phyloP scores from a whole-genome alignment of 2,329 filamentous ascomycete species.

The Thielaviopsis musarum region DNA sequence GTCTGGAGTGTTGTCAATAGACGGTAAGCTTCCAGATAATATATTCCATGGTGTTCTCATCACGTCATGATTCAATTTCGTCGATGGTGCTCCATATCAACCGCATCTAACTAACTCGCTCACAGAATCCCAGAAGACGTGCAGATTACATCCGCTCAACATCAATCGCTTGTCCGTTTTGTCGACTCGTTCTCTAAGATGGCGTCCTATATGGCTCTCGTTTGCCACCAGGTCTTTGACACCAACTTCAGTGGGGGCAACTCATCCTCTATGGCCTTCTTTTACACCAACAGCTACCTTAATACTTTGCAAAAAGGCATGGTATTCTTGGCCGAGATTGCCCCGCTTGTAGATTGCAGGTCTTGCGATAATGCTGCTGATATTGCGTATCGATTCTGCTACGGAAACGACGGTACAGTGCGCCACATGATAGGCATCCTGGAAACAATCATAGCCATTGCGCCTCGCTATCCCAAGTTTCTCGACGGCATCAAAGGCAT shows the following conservation, averaged over 20 bases:
- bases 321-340: background rate
- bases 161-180: background rate
- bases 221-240: background rate
- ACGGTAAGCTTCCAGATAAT: background rate
- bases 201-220: background rate
- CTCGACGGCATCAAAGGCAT: background rate
- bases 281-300: background rate
- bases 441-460: background rate
- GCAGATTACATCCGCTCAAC: background rate
- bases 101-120: too few relatives aligned
- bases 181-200: background rate
- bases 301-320: background rate
- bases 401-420: background rate
- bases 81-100: too few relatives aligned
- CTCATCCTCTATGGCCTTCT: background rate
- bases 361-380: background rate
- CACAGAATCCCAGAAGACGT: background rate
- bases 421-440: background rate
- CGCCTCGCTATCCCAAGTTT: constrained; percentile 1
- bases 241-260: background rate
- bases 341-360: background rate
- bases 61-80: too few relatives aligned
- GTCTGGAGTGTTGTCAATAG: constrained; percentile 22
- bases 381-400: background rate
- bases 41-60: too few relatives aligned